Evolutionary conservation across 2,329 filamentous ascomycete species (phyloP), one percentile per base, ranked within the genome.

Genomic region (Fusarium citri): DNA sequence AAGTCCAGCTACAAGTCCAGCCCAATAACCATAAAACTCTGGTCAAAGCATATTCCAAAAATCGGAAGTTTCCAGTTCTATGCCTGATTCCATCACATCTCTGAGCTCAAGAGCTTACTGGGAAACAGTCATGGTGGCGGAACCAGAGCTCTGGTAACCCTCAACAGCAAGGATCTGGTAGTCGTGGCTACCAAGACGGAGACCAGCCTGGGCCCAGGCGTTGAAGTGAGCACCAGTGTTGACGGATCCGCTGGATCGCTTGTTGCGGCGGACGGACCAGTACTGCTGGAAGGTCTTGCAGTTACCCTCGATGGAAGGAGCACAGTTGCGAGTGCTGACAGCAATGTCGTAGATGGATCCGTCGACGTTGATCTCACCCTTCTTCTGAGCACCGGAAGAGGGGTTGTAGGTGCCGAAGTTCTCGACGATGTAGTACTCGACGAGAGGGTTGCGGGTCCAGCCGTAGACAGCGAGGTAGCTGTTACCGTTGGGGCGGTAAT

Each of bases 121-220:
- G 6, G 68, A 69, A 18, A 86, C 83, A 53, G 80, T 86, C 64
- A 87, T 86, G 49, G 72, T 77, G 43, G 85, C 80, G 53, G 77
- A 80, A 1, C 86, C 85, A 63, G 79, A 81, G 77, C 84, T 86
- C 64, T 80, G 77, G 76, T 86, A 87, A 6, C 84, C 86, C 76
- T 88, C 86, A 1, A 84, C 85, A 16, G 86, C 86, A 22, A 87
- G 77, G 64, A 88, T 86, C 80, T 84, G 82, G 75, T 88, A 88
- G 76, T 88, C 79, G 69, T 82, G 79, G 41, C 68, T 79, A 5
- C 86, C 86, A 14, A 88, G 73, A 26, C 77, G 80, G 75, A 87
- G 76, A 6, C 86, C 86, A n/a, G 76, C 72, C 40, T 79, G 78
- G 22, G 76, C 75, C 86, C 86, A 88, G 10, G 85, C 85, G 69